Base-by-base conservation (phyloP, 345 rosid species). In the Gossypium arboreum region DNA sequence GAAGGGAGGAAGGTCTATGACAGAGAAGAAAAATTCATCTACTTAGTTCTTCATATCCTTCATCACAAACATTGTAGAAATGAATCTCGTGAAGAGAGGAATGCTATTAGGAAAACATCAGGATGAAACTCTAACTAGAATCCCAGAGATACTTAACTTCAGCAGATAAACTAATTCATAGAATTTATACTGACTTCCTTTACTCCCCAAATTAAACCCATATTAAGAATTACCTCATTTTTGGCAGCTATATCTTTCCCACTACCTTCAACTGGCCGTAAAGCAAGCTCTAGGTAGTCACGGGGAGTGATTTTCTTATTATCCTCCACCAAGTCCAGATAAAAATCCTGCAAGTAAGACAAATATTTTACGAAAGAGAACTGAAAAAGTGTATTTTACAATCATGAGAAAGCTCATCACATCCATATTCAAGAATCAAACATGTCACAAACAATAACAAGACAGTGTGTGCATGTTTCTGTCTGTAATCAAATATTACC, bases 241-340 rank as follows among this genome's bases (percentile, higher is more conserved):
- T 93, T 93, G 22, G 97, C 81, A 83, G 82, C 91, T 75, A 93
- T 87, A 84, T 92, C 98, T 77, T 78, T 90, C 80, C 91, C 94
- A 73, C 80, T 72, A 24, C 95, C 98, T 81, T 89, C 88, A 85
- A 90, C 93, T 22, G 97, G 89, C 83, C 88, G 87, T 81, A 93
- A 77, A 54, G 99, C 99, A 84, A 90, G 83, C 84, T 96, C 99
- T 51, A 96, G 75, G 86, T 96, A 96, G 84, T 96, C 99, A 65
- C 98, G 92, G 11, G 98, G 98, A 11, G 92, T 86, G 79, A 96
- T 96, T 85, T 80, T 96, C 62, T 79, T 82, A 79, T 90, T 85
- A 65, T 96, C 98, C 83, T 93, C 99, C 4, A 78, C 92, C 68
- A 93, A 84, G 78, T 92, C 94, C 85, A 92, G 84, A 86, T 92